Conservation (phyloP, 2,329 filamentous ascomycete genomes). For the Penicillium sp. region DNA sequence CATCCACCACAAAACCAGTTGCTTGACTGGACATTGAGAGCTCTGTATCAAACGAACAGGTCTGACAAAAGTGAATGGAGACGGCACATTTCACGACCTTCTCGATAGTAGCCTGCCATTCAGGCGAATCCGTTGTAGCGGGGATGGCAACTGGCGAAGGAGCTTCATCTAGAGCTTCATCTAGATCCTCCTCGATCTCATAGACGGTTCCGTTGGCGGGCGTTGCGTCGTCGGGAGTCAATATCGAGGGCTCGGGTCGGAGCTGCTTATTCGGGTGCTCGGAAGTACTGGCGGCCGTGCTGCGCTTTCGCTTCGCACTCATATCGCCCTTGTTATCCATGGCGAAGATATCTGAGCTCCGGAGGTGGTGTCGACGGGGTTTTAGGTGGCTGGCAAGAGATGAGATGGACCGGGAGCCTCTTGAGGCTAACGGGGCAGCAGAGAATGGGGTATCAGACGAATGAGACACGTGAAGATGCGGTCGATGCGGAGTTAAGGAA, state of each 20-base stretch:
- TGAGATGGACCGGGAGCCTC: constrained; percentile 11
- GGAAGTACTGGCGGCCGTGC: constrained; percentile 47
- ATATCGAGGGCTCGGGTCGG: constrained; percentile 46
- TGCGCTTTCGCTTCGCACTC: constrained; percentile 56
- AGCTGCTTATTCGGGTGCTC: constrained; percentile 57
- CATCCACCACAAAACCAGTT: constrained; percentile 96
- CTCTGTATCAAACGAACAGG: constrained; percentile 97
- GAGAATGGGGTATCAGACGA: constrained; percentile 1
- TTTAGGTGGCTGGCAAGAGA: constrained; percentile 8
- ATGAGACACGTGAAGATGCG: not conserved
- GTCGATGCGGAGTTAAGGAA: constrained; percentile 12
- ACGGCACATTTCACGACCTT: constrained; percentile 92
- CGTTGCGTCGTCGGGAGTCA: constrained; percentile 42
- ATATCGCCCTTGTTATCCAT: constrained; percentile 53
- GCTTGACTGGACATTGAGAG: constrained; percentile 89
- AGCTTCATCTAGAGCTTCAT: constrained; percentile 49
- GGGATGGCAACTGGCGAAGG: constrained; percentile 46
- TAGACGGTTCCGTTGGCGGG: constrained; percentile 46
- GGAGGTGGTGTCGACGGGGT: constrained; percentile 5
- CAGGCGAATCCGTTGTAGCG: constrained; percentile 63
- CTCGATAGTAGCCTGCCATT: constrained; percentile 96
- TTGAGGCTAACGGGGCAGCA: constrained; percentile 11
- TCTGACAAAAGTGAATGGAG: constrained; percentile 98
- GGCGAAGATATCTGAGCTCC: constrained; percentile 9
- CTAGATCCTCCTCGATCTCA: constrained; percentile 46